Evolutionary conservation across 148 eudicot genomes (phyloP).

Genomic region (Rhododendron simsii): DNA sequence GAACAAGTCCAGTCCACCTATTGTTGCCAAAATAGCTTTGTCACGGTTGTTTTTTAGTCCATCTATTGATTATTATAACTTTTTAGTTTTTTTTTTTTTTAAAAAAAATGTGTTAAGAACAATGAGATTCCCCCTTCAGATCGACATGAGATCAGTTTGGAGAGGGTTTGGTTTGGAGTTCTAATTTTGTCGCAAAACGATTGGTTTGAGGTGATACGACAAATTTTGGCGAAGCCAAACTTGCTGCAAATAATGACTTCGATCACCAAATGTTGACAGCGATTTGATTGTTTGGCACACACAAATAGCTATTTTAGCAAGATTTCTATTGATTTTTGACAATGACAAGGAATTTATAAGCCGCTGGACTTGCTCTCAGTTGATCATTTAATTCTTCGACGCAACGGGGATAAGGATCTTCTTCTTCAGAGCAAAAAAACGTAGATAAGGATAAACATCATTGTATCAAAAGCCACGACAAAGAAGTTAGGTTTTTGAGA

Average conservation of each 20-base stretch:
- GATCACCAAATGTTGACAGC: too few relatives aligned
- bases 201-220: background rate
- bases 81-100: too few relatives aligned
- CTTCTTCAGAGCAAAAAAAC: too few relatives aligned
- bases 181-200: background rate
- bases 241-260: background rate
- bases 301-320: too few relatives aligned
- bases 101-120: background rate
- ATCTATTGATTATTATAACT: background rate
- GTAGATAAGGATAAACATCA: background rate
- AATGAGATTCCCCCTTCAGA: too few relatives aligned
- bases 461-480: background rate
- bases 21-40: background rate
- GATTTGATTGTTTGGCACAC: background rate
- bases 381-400: background rate
- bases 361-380: background rate
- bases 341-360: background rate
- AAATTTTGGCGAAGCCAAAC: background rate
- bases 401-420: background rate
- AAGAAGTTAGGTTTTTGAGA: background rate
- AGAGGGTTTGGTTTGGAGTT: background rate
- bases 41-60: too few relatives aligned
- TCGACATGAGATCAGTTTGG: background rate
- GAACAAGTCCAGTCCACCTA: too few relatives aligned
- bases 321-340: background rate